These are phyloP conservation scores for Leucosporidium creatinivorum DNA, from an alignment of 768 basidiomycete genomes.

Conservation along the genomic window DNA sequence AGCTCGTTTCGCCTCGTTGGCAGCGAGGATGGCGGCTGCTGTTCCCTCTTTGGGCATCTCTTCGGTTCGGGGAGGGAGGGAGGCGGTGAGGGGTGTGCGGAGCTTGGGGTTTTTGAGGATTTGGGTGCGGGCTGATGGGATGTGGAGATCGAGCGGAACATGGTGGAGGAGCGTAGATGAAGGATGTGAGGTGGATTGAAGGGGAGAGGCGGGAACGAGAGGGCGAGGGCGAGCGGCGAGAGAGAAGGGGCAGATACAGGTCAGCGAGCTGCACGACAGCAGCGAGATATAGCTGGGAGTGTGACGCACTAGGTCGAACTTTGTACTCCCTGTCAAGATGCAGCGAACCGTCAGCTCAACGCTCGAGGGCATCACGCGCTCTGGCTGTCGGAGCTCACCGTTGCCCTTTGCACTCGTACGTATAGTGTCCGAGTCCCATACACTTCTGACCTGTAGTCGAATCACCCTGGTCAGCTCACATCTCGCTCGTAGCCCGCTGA, in stretches of 20 bases:
- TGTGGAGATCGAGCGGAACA: background rate
- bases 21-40: constrained; percentile 29
- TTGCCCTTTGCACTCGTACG: constrained; percentile 19
- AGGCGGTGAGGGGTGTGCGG: constrained; percentile 4
- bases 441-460: no score
- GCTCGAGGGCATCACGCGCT: background rate
- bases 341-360: background rate
- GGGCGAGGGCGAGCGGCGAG: no score
- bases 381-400: background rate
- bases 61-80: constrained; percentile 4
- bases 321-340: constrained; percentile 1
- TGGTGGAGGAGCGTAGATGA: background rate
- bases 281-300: background rate
- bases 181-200: background rate
- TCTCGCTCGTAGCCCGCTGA: no score
- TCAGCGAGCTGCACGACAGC: background rate
- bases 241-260: no score
- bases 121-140: constrained; percentile 18
- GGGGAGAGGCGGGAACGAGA: background rate
- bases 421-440: constrained; percentile 19
- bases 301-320: background rate
- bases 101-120: constrained; percentile 33
- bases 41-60: constrained; percentile 29
- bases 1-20: constrained; percentile 27
- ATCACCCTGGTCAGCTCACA: no score